Percentiles rank a stretch among this genome's conserved stretches.
phyloP scores from a whole-genome alignment of 2,329 filamentous ascomycete species.

The Trichoderma atroviride region DNA sequence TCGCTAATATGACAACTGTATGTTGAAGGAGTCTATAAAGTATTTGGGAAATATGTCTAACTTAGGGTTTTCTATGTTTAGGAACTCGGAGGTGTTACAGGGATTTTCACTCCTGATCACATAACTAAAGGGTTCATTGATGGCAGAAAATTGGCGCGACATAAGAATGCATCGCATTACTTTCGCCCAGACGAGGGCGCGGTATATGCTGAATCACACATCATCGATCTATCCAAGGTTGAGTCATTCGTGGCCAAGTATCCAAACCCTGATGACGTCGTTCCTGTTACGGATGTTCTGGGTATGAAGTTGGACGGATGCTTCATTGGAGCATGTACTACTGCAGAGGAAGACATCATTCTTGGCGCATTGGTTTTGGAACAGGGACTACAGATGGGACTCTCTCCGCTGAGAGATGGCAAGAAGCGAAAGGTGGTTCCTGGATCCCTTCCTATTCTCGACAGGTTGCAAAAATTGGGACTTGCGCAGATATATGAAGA shows the following conservation, averaged over 20 bases:
- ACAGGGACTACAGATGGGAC: constrained; percentile 39
- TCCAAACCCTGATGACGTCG: constrained; percentile 47
- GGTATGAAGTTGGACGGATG: constrained; percentile 44
- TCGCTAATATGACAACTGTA: constrained; percentile 50
- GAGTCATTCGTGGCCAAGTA: constrained; percentile 43
- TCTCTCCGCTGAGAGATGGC: constrained; percentile 37
- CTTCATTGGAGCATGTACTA: constrained; percentile 51
- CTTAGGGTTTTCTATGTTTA: not conserved
- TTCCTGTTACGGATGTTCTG: constrained; percentile 39
- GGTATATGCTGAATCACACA: constrained; percentile 39
- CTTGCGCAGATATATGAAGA: constrained; percentile 43
- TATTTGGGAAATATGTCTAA: not conserved
- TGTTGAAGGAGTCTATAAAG: not conserved
- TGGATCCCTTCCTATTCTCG: constrained; percentile 43
- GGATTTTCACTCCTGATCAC: constrained; percentile 44
- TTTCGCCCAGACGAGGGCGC: constrained; percentile 44
- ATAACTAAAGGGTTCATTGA: constrained; percentile 40
- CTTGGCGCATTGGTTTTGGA: constrained; percentile 45
- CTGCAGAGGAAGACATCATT: constrained; percentile 48
- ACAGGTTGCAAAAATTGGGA: constrained; percentile 38
- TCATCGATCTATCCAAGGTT: constrained; percentile 44
- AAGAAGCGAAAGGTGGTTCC: constrained; percentile 44
- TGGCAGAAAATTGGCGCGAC: constrained; percentile 35
- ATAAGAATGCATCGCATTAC: constrained; percentile 40
- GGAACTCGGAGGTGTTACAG: constrained; percentile 46